These are phyloP conservation scores for Neonothopanus nambi DNA, from an alignment of 1,284 basidiomycete genomes.

Conservation along the genomic window DNA sequence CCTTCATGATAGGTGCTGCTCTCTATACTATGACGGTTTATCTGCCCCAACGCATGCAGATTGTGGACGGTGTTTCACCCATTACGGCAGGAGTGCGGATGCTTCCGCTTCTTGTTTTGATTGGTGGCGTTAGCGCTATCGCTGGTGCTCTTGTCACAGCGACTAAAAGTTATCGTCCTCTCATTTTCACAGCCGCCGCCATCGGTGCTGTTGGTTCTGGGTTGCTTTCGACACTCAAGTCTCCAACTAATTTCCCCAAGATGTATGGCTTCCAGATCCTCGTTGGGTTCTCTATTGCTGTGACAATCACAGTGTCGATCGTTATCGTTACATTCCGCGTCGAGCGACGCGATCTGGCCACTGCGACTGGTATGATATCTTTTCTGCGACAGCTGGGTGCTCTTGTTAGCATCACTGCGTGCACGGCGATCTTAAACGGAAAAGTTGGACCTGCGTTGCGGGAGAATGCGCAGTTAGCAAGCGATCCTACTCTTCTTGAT, in stretches of 20 bases:
- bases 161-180: background rate
- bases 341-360: background rate
- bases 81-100: background rate
- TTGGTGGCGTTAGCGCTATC: background rate
- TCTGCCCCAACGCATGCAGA: constrained; percentile 1
- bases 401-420: background rate
- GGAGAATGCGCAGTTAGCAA: background rate
- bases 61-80: background rate
- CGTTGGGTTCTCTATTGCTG: constrained; percentile 1
- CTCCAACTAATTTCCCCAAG: background rate
- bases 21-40: background rate
- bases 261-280: constrained; percentile 1
- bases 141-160: background rate
- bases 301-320: constrained; percentile 1
- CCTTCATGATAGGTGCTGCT: background rate
- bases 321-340: constrained; percentile 1
- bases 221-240: background rate
- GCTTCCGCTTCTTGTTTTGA: background rate
- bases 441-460: background rate
- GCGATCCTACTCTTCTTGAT: background rate
- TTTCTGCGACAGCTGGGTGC: constrained; percentile 1
- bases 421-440: background rate
- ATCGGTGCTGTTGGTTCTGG: background rate
- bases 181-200: background rate
- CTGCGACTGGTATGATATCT: background rate